A percentile compares a stretch with the other conserved stretches of the same genome.
These are phyloP conservation scores for Pichia occidentalis DNA, from an alignment of 805 yeast genomes.

Conservation along the genomic window DNA sequence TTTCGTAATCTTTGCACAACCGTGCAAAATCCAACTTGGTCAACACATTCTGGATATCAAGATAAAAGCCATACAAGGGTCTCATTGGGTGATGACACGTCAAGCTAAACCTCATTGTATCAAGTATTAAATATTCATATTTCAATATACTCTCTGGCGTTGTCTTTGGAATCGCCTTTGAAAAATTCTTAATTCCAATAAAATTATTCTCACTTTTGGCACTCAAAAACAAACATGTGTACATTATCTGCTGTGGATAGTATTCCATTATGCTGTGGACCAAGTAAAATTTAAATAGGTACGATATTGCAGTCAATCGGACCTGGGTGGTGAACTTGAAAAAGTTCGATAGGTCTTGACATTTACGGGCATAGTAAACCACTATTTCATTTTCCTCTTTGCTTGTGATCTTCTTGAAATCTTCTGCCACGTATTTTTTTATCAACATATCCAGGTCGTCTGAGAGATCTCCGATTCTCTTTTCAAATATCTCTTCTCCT, in stretches of 20 bases:
- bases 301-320: conserved; percentile 77
- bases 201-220: conserved; percentile 91
- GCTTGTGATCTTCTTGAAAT: conserved; percentile 41
- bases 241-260: conserved; percentile 77
- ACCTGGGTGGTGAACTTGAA: conserved; percentile 86
- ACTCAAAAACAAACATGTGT: conserved; percentile 80
- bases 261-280: conserved; percentile 77
- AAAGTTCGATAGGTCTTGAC: conserved; percentile 61
- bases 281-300: conserved; percentile 74
- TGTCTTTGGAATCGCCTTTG: conserved; percentile 60
- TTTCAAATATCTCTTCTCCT: conserved; percentile 33
- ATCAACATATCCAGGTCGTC: conserved; percentile 18
- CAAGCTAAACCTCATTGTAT: conserved; percentile 70
- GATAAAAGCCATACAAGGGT: conserved; percentile 89
- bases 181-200: conserved; percentile 76
- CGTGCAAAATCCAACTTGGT: conserved; percentile 46
- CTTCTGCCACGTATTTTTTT: conserved; percentile 15
- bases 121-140: conserved; percentile 72
- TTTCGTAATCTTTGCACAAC: conserved; percentile 64
- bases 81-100: conserved; percentile 83
- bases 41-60: conserved; percentile 70
- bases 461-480: conserved; percentile 18
- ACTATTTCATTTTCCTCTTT: conserved; percentile 71
- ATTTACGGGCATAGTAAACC: conserved; percentile 63
- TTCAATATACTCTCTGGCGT: conserved; percentile 62